Conservation (phyloP, 192 early-diverging fungal species). For the Backusella morwellensis region DNA sequence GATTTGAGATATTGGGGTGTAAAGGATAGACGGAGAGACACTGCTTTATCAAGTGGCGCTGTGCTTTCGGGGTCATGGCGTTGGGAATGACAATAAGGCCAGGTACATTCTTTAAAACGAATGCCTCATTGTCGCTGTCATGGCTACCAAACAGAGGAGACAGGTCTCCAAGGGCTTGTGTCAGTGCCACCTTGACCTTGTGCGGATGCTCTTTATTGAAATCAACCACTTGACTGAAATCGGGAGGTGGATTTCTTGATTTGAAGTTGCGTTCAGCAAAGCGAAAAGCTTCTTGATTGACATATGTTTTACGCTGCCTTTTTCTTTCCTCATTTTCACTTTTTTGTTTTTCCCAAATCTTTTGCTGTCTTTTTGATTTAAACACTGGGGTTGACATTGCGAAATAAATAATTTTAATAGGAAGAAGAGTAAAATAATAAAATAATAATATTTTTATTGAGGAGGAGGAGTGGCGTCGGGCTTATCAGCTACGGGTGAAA, state of each 20-base stretch:
- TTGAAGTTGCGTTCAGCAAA: conserved; percentile 66
- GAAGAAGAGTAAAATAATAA: not conserved
- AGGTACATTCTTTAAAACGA: not conserved
- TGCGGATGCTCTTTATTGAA: conserved; percentile 31
- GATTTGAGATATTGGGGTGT: conserved; percentile 82
- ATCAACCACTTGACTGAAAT: conserved; percentile 55
- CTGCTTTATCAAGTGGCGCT: conserved; percentile 65
- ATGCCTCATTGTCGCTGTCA: not conserved
- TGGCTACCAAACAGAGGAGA: conserved; percentile 9
- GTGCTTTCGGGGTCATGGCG: conserved; percentile 65
- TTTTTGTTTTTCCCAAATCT: conserved; percentile 25
- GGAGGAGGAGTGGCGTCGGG: not conserved
- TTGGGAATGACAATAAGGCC: conserved; percentile 78
- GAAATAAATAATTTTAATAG: not conserved
- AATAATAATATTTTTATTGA: not conserved
- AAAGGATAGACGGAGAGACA: conserved; percentile 73
- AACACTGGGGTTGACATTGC: conserved; percentile 10
- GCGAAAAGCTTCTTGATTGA: conserved; percentile 64
- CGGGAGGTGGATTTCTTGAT: conserved; percentile 45
- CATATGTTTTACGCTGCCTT: conserved; percentile 22
- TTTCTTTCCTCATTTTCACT: conserved; percentile 13
- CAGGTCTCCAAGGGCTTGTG: conserved; percentile 6
- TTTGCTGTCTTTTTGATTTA: conserved; percentile 29
- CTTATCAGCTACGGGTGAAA: not conserved
- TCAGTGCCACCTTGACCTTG: not conserved